Percentiles rank a stretch among this genome's conserved stretches.
phyloP scores from a whole-genome alignment of 2,329 filamentous ascomycete species.

The Calonectria multiphialidica region DNA sequence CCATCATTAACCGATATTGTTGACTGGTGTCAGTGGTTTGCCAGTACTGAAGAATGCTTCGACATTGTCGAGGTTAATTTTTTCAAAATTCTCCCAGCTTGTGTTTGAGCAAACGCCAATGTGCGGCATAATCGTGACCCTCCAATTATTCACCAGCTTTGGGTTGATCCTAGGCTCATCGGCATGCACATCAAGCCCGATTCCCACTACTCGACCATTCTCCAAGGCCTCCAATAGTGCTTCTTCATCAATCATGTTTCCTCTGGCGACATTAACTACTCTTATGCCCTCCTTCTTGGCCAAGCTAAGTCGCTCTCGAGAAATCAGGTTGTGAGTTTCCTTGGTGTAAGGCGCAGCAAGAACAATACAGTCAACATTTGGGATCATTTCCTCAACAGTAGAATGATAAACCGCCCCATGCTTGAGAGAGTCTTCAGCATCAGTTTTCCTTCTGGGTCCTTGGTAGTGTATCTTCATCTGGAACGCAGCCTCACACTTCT shows the following conservation, averaged over 20 bases:
- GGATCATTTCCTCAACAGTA: constrained; percentile 21
- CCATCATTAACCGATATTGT: constrained; percentile 7
- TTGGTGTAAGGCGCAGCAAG: constrained; percentile 34
- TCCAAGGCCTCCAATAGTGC: constrained; percentile 33
- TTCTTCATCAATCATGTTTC: constrained; percentile 36
- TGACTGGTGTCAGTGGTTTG: constrained; percentile 28
- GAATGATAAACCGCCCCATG: constrained; percentile 9
- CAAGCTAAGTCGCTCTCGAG: constrained; percentile 8
- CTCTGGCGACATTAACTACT: constrained; percentile 35
- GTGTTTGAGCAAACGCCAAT: constrained; percentile 32
- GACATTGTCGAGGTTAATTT: constrained; percentile 27
- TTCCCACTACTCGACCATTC: constrained; percentile 20
- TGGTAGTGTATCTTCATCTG: constrained; percentile 22
- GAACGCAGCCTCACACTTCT: constrained; percentile 25
- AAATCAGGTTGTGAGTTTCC: constrained; percentile 30
- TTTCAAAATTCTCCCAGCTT: constrained; percentile 33
- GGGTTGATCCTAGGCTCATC: constrained; percentile 34
- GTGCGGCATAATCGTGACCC: constrained; percentile 27
- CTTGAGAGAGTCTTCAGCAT: constrained; percentile 5
- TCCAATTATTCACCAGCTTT: constrained; percentile 29
- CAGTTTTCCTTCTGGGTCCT: constrained; percentile 12
- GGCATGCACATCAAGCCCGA: constrained; percentile 34
- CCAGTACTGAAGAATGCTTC: constrained; percentile 28
- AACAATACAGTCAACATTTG: constrained; percentile 26
- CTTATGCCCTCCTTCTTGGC: constrained; percentile 30